Percentiles rank a stretch among this genome's conserved stretches.
These are phyloP conservation scores for Dactylellina cionopaga DNA, from an alignment of 2,329 filamentous ascomycete genomes.

Conservation along the genomic window DNA sequence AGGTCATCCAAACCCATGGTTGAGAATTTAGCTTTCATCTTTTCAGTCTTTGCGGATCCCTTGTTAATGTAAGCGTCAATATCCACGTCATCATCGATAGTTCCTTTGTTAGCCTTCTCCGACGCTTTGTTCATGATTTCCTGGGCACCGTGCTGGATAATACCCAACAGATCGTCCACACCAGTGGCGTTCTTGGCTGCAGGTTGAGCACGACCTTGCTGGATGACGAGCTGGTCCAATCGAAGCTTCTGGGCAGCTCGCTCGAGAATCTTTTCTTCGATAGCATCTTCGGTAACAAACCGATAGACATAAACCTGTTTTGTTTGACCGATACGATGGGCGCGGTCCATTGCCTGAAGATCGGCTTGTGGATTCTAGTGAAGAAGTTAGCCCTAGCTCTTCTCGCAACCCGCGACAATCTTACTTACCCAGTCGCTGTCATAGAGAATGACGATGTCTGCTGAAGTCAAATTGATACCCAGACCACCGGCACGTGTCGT, in stretches of 20 bases:
- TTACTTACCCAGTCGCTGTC: constrained; percentile 83
- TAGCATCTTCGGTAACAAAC: constrained; percentile 96
- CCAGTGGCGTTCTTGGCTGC: constrained; percentile 84
- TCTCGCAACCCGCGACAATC: constrained; percentile 66
- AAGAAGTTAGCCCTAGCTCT: not conserved
- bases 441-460: constrained; percentile 94
- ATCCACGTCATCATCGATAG: constrained; percentile 82
- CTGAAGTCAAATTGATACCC: constrained; percentile 93
- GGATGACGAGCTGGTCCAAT: constrained; percentile 95
- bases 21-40: constrained; percentile 93
- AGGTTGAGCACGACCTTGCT: constrained; percentile 92
- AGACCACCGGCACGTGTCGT: constrained; percentile 95
- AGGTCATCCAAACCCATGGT: constrained; percentile 96
- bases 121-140: constrained; percentile 83
- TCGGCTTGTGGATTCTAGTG: constrained; percentile 79
- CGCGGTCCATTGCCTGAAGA: constrained; percentile 97
- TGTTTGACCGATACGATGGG: constrained; percentile 97
- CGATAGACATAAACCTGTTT: constrained; percentile 97
- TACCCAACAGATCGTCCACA: constrained; percentile 91
- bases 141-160: constrained; percentile 99
- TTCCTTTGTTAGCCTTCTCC: constrained; percentile 64
- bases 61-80: constrained; percentile 87
- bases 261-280: constrained; percentile 97
- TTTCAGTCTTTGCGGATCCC: constrained; percentile 87
- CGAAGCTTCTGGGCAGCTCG: constrained; percentile 95